Conservation (phyloP, 805 yeast species). For the Saccharomycopsis javanensis region DNA sequence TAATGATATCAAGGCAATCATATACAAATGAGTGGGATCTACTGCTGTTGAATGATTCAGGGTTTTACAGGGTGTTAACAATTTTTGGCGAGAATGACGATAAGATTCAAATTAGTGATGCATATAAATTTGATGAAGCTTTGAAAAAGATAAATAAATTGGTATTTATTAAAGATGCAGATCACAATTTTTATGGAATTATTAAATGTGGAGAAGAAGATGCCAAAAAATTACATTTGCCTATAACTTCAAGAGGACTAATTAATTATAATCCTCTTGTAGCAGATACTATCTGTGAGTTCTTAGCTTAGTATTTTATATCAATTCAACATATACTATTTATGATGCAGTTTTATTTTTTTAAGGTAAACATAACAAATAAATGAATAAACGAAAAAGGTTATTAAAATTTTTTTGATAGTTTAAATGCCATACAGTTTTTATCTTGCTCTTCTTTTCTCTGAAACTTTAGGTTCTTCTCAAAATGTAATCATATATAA, state of each 20-base stretch:
- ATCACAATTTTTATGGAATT: conserved; percentile 69
- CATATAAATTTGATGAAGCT: conserved; percentile 44
- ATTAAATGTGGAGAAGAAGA: conserved; percentile 29
- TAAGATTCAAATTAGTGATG: conserved; percentile 56
- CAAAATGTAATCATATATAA: no score
- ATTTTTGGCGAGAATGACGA: conserved; percentile 64
- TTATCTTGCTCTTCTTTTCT: no score
- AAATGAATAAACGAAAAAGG: no score
- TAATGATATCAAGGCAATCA: conserved; percentile 35
- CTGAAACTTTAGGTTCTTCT: no score
- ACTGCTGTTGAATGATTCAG: conserved; percentile 31
- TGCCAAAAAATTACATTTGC: conserved; percentile 29
- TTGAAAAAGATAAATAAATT: conserved; percentile 42
- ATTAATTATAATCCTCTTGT: conserved; percentile 55
- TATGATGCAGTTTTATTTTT: no score
- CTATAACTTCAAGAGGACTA: conserved; percentile 35
- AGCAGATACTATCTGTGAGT: conserved; percentile 32
- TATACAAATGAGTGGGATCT: conserved; percentile 28
- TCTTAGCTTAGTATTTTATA: neutral
- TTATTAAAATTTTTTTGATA: no score
- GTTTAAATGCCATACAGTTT: no score
- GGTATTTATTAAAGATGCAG: conserved; percentile 54
- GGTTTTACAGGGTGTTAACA: conserved; percentile 45
- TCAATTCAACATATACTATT: neutral
- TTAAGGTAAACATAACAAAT: no score